Conservation (phyloP, 495 filamentous ascomycete genomes). For the Talaromyces trachyspermus region DNA sequence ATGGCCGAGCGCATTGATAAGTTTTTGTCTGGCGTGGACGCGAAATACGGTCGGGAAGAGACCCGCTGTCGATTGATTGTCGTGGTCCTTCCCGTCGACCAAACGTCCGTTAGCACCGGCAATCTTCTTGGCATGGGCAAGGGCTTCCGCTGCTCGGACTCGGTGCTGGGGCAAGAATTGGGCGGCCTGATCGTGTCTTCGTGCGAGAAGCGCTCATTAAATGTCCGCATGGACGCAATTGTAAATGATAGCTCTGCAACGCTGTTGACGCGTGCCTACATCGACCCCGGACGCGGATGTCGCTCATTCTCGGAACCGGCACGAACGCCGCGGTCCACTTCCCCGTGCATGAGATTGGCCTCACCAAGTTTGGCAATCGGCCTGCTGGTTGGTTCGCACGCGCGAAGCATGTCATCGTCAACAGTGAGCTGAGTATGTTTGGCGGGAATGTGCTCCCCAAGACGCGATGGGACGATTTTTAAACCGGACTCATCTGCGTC, state of each 20-base stretch:
- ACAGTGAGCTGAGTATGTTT: slow-evolving; percentile 86
- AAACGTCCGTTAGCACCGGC: slow-evolving; percentile 51
- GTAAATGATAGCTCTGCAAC: slow-evolving; percentile 81
- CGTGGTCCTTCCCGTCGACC: slow-evolving; percentile 68
- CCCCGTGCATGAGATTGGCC: slow-evolving; percentile 55
- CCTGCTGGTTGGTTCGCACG: slow-evolving; percentile 40
- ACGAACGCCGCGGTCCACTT: slow-evolving; percentile 76
- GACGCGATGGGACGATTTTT: slow-evolving; percentile 69
- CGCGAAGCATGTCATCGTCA: slow-evolving; percentile 61
- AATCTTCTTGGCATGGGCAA: slow-evolving; percentile 60
- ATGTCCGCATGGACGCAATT: slow-evolving; percentile 59
- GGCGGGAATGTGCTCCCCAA: slow-evolving; percentile 60
- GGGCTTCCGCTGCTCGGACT: slow-evolving; percentile 53
- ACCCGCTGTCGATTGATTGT: slow-evolving; percentile 49
- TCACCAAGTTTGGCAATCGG: slow-evolving; percentile 48
- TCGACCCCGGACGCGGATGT: slow-evolving; percentile 57
- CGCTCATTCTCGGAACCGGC: slow-evolving; percentile 78
- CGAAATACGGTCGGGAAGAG: slow-evolving; percentile 29
- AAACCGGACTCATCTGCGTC: slow-evolving; percentile 60
- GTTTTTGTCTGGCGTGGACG: slow-evolving; percentile 35
- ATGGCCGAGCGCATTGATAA: slow-evolving; percentile 56
- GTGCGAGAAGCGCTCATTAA: slow-evolving; percentile 43
- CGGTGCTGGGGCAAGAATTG: slow-evolving; percentile 50
- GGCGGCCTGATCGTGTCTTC: slow-evolving; percentile 50
- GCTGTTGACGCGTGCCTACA: slow-evolving; percentile 69